Evolutionary conservation across 2,329 filamentous ascomycete genomes (phyloP), one percentile per base, ranked within the genome.

Genomic region (Parascedosporium putredinis): DNA sequence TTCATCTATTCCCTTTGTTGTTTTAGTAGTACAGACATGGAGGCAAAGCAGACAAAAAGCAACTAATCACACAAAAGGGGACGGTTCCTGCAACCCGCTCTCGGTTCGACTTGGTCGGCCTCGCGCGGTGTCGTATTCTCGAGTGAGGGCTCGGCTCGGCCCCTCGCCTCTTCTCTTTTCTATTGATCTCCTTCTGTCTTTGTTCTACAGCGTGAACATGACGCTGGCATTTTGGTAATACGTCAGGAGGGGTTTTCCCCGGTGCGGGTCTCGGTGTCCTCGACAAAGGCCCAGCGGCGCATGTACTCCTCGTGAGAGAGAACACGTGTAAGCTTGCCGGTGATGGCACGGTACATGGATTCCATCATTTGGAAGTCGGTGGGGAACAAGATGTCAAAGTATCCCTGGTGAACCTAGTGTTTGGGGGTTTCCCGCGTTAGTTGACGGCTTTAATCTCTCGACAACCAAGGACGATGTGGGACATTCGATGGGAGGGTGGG

Each of bases 321-420:
- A 47, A 95, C 87, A 47, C 85, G 79, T 2, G 90, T 95, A 58
- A 97, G 73, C 63, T 94, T 93, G 27, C 91, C 91, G 0, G 93
- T 98, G 58, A 97, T 81, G 53, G 88, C 88, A 50, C 88, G 83
- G 69, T 98, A 98, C 58, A 97, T 81, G 59, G 88, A 83, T 67
- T 97, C 89, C 67, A 93, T 84, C 56, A 95, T 84, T 54, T 79
- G 75, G 63, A 98, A 98, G 67, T 98, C 86, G 9, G 93, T 98
- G 0, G 93, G 93, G 70, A 98, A 98, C 62, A 98, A 83, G 59
- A 98, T 96, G 64, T 98, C 94, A 63, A 98, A 98, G 68, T 95
- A 97, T 43, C 93, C 94, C 70, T 98, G 94, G 64, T 97, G 90
- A 45, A 96, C 88, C 88, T 94, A 55, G 36, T 31, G 8, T 25